Evolutionary conservation across 495 filamentous ascomycete genomes (phyloP), one percentile per base, ranked within the genome.

Genomic region (Bacidia rubella): DNA sequence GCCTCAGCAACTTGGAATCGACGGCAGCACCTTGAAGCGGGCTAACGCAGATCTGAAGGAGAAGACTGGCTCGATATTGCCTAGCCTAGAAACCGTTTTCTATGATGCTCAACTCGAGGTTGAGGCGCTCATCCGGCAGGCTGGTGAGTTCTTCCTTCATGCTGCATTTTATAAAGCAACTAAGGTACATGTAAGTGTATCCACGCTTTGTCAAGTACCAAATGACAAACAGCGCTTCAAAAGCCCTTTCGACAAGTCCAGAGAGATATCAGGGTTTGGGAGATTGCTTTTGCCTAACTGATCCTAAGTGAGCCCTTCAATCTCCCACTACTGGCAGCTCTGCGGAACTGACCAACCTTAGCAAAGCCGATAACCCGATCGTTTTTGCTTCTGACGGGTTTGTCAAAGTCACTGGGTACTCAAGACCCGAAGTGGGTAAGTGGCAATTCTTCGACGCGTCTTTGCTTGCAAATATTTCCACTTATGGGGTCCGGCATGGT

Each of bases 351-450:
- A 25, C 25, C 29, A 47, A 29, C 19, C 22, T 43, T 42, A 63
- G 57, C 10, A 64, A 63, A 42, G 67, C 67, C 1, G 73, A 76
- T 53, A 76, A 78, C 56, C 73, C 74, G 1, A 70, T 77, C 46
- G 52, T 75, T 4, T 72, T 54, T 52, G 74, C 70, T 19, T 76
- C 74, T 3, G 74, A 78, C 53, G 72, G 71, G 1, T 70, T 79
- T 32, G 60, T 75, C 25, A 62, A 56, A 35, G 64, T 78, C 24
- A 71, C 68, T 1, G 74, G 74, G 5, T 79, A 72, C 50, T 40
- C 59, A 9, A 60, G 74, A 12, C 59, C 59, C 9, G 75, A 78
- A 21, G 61, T 76, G 35, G 47, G 47, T 50, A 50, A 50, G 47
- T 38, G 15, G 5, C 9, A 20, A n/a, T 9, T 44, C 5, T 17